phyloP scores from a whole-genome alignment of 208 protist species.

The Acanthamoeba quina region DNA sequence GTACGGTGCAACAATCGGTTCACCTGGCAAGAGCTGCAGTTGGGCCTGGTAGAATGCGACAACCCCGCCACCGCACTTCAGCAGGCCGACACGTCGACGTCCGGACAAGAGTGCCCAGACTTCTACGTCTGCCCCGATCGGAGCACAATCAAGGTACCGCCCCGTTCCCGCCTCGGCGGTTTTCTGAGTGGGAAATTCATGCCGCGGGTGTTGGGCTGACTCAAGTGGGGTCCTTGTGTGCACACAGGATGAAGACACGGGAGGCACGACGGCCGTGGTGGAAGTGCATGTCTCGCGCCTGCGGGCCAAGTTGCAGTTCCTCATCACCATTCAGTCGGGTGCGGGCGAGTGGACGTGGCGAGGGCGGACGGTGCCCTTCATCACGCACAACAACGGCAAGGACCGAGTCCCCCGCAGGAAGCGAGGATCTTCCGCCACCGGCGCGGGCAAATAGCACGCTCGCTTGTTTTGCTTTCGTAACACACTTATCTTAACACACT shows the following conservation, averaged over 20 bases:
- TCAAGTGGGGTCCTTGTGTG: background rate
- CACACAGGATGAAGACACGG: background rate
- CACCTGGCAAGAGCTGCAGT: background rate
- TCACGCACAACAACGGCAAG: slow-evolving; percentile 29
- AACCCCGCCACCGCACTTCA: too few relatives aligned
- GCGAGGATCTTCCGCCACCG: background rate
- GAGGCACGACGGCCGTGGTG: background rate
- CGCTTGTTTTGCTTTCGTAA: background rate
- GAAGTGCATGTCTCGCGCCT: background rate
- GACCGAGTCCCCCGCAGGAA: background rate
- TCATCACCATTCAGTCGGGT: background rate
- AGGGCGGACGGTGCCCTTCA: background rate
- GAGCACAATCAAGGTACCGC: background rate
- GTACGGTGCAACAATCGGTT: background rate
- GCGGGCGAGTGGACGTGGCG: background rate
- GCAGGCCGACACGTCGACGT: background rate
- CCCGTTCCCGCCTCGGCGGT: background rate
- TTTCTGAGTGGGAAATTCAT: background rate
- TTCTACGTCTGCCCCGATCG: background rate
- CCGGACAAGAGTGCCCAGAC: background rate
- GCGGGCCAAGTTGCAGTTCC: background rate
- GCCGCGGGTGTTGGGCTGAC: background rate
- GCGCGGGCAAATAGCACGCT: background rate
- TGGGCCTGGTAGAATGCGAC: background rate
- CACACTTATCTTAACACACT: too few relatives aligned